Base-by-base conservation (phyloP, 2,329 filamentous ascomycete species). In the Cytospora piceae region DNA sequence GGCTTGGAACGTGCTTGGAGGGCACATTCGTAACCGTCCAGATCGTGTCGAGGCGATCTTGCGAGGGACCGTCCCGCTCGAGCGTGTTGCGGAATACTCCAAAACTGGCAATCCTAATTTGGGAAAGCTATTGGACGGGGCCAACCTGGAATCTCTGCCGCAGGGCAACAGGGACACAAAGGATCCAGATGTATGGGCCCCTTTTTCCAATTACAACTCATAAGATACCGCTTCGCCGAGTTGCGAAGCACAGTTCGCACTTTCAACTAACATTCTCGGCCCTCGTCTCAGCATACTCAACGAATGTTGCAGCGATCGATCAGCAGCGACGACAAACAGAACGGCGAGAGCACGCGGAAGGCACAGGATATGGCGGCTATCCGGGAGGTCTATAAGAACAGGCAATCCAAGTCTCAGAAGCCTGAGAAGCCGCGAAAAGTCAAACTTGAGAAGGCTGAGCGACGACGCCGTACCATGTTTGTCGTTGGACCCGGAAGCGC, bases 181-280 rank as follows among this genome's bases (percentile, higher is more conserved):
- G 31, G 61, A 63, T 29, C 61, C 61, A 27, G 61, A 63, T 37
- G 61, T 63, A 63, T 31, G 61, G 46, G 8, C 55, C 39, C 61
- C 59, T 6, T 27, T 27, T 24, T 57, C 14, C 8, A 14, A 42
- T 39, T 39, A 24, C 39, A n/a, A 20, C 17, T 24, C 17, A 17
- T 51, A 49, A 49, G 46, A 24, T 7, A 24, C n/a, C n/a, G 12
- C 46, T 24, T 24, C 46, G 22, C 46, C n/a, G 5, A 49, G 46
- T 14, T 12, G 11, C 34, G 42, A 12, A 9, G n/a, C 31, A 55
- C 20, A n/a, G 15, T 34, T 29, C 37, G 17, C 29, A 46, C 39
- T 27, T 51, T 32, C 39, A 29, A 32, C 61, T 63, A 58, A 63
- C 61, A 5, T 51, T 55, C 7, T 49, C 46, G 42, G 22, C 54